Conservation (phyloP, 1,139 yeast species). For the Torulaspora globosa region DNA sequence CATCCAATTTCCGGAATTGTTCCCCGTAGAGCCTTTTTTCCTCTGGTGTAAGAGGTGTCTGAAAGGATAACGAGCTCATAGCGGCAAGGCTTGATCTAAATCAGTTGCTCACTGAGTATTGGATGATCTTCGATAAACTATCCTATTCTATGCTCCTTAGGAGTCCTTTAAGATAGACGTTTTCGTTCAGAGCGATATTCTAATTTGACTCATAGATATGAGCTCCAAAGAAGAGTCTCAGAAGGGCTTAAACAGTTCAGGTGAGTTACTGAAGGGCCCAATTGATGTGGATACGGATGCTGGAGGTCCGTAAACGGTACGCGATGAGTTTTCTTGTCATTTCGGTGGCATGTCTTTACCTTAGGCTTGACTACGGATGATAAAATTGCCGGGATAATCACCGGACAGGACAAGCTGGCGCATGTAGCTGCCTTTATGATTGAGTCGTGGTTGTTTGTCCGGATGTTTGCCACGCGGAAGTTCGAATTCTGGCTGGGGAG, state of each 20-base stretch:
- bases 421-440: conserved; percentile 48
- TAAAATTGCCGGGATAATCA: conserved; percentile 46
- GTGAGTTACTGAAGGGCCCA: neutral
- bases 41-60: conserved; percentile 59
- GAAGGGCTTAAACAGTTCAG: neutral
- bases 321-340: conserved; percentile 26
- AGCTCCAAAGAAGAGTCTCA: neutral
- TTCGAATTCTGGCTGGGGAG: conserved; percentile 4
- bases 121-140: neutral
- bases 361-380: conserved; percentile 39
- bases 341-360: conserved; percentile 21
- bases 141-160: neutral
- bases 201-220: neutral
- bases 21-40: conserved; percentile 72
- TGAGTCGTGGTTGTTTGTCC: conserved; percentile 49
- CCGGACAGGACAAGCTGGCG: conserved; percentile 49
- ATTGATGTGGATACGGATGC: neutral
- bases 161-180: neutral
- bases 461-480: conserved; percentile 22
- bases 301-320: conserved; percentile 16
- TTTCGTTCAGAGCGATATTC: neutral
- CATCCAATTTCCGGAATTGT: conserved; percentile 74
- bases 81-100: neutral
- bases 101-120: neutral
- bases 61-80: conserved; percentile 31